phyloP scores from a whole-genome alignment of 2,329 filamentous ascomycete species.

The Coniochaeta hoffmannii region DNA sequence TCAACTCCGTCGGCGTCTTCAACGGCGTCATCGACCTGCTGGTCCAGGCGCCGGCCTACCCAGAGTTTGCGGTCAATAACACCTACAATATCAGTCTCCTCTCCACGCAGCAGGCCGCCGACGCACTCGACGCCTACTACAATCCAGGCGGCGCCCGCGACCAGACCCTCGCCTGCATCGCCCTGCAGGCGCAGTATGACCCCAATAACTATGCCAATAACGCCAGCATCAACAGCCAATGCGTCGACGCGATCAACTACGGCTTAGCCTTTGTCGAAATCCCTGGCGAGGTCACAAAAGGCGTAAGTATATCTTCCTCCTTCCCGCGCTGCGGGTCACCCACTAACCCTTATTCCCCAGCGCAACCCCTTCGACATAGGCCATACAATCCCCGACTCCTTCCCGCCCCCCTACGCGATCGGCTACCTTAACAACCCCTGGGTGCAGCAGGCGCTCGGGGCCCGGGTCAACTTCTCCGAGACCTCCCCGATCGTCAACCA shows the following conservation, averaged over 20 bases:
- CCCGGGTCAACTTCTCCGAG: conserved; percentile 45
- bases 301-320: conserved; percentile 5
- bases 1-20: conserved; percentile 13
- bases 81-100: conserved; percentile 49
- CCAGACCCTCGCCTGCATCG: conserved; percentile 38
- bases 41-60: conserved; percentile 13
- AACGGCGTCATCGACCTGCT: conserved; percentile 18
- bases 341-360: background rate
- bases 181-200: conserved; percentile 15
- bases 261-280: conserved; percentile 6
- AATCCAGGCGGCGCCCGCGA: conserved; percentile 41
- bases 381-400: conserved; percentile 36
- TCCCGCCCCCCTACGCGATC: conserved; percentile 37
- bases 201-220: conserved; percentile 9
- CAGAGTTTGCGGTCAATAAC: conserved; percentile 15
- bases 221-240: conserved; percentile 9
- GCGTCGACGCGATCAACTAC: conserved; percentile 1
- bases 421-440: conserved; percentile 46
- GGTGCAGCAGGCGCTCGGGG: conserved; percentile 46
- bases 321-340: background rate
- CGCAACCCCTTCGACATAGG: conserved; percentile 48
- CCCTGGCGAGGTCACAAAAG: conserved; percentile 6
- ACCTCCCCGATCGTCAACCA: background rate
- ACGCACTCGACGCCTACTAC: conserved; percentile 34
- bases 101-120: conserved; percentile 37